A percentile compares a stretch with the other conserved stretches of the same genome.
Conservation (phyloP, 495 filamentous ascomycete genomes). For the Evansstolkia leycettana region DNA sequence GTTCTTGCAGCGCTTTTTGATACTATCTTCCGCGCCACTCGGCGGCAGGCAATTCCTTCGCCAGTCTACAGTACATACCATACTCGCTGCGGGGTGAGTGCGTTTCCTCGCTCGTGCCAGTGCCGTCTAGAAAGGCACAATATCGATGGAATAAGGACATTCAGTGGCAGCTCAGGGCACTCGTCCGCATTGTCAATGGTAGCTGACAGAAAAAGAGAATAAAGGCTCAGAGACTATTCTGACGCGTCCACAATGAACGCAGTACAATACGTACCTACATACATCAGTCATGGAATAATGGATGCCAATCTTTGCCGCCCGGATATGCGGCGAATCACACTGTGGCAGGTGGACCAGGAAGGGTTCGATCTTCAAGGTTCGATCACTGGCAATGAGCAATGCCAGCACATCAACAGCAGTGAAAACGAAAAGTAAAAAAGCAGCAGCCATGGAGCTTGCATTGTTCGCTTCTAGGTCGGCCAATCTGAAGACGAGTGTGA, state of each 20-base stretch:
- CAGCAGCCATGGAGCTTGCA: conserved; percentile 9
- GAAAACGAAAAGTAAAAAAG: conserved; percentile 14
- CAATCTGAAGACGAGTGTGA: conserved; percentile 7
- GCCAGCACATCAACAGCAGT: conserved; percentile 78
- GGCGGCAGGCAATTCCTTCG: not conserved
- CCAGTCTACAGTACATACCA: conserved; percentile 6
- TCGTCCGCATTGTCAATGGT: no score
- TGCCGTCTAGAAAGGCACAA: not conserved
- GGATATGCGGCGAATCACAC: conserved; percentile 24
- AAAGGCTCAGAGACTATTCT: conserved; percentile 4
- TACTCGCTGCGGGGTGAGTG: conserved; percentile 16
- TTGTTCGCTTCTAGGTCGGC: conserved; percentile 6
- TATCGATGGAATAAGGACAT: no score
- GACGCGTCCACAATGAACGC: no score
- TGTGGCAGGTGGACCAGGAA: conserved; percentile 40
- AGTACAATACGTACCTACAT: no score
- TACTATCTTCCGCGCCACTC: conserved; percentile 1
- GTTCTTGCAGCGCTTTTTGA: conserved; percentile 11
- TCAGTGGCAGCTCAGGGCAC: no score
- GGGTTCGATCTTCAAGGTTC: conserved; percentile 40
- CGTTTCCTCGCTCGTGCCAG: no score
- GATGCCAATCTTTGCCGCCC: conserved; percentile 18
- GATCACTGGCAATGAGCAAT: conserved; percentile 66
- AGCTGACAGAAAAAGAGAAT: conserved; percentile 3
- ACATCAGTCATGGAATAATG: no score